A percentile compares a stretch with the other conserved stretches of the same genome.
phyloP scores from a whole-genome alignment of 2,329 filamentous ascomycete species.

The Botryotinia convoluta region DNA sequence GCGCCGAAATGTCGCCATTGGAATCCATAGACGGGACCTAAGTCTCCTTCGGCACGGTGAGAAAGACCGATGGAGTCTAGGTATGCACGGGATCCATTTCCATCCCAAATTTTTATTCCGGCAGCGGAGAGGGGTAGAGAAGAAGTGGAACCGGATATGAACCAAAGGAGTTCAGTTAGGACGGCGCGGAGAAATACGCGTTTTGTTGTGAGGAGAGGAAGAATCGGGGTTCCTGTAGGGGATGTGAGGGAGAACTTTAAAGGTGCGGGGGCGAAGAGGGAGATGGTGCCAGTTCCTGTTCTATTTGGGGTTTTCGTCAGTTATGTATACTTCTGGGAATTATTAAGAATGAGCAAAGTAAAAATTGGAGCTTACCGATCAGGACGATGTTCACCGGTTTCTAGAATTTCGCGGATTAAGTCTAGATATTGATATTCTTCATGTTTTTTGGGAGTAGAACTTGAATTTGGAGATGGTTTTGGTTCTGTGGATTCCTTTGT shows the following conservation, averaged over 20 bases:
- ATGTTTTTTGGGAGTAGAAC: constrained; percentile 45
- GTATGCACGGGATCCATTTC: constrained; percentile 87
- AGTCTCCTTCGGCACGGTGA: constrained; percentile 80
- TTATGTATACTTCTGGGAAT: constrained; percentile 27
- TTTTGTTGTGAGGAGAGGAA: constrained; percentile 95
- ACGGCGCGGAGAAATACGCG: constrained; percentile 91
- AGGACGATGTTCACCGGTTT: constrained; percentile 79
- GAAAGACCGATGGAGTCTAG: constrained; percentile 81
- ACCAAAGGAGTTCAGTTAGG: constrained; percentile 93
- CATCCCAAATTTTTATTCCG: constrained; percentile 97
- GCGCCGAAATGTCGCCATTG: constrained; percentile 99
- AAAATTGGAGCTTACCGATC: constrained; percentile 59
- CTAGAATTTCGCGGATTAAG: constrained; percentile 80
- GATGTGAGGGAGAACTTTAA: constrained; percentile 82
- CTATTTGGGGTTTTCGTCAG: constrained; percentile 43
- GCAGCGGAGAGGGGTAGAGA: constrained; percentile 71
- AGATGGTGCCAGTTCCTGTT: constrained; percentile 89
- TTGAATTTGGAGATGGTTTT: not conserved
- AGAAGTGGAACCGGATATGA: constrained; percentile 80
- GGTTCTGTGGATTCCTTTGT: not conserved
- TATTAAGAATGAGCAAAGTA: too few species aligned
- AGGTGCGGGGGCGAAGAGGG: constrained; percentile 82
- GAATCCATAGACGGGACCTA: constrained; percentile 96
- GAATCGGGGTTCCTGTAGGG: constrained; percentile 56
- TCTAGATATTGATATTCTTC: constrained; percentile 95